phyloP scores from a whole-genome alignment of 176 grass and related monocot genomes.

The Cocos nucifera region DNA sequence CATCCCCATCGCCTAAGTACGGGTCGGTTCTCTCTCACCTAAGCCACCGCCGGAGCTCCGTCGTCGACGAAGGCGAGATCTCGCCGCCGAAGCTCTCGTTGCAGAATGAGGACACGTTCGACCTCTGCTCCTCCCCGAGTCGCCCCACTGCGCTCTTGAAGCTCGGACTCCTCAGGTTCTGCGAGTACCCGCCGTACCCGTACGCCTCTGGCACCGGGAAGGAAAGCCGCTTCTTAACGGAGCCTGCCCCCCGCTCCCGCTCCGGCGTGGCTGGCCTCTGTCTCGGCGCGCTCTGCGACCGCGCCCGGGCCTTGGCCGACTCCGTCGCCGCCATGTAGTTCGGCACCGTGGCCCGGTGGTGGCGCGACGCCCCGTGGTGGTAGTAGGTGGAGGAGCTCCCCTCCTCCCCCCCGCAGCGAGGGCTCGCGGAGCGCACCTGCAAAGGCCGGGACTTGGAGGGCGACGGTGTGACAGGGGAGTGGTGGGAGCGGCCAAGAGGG shows the following conservation, averaged over 20 bases:
- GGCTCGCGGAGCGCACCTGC: conserved; percentile 76
- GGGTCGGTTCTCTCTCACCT: conserved; percentile 23
- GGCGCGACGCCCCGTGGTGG: conserved; percentile 24
- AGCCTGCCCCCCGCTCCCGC: conserved; percentile 16
- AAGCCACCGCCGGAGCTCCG: conserved; percentile 71
- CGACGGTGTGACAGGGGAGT: conserved; percentile 59
- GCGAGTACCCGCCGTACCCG: conserved; percentile 34
- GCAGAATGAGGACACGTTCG: conserved; percentile 72
- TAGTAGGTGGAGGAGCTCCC: conserved; percentile 18
- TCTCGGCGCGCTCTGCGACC: conserved; percentile 75
- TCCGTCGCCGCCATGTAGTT: conserved; percentile 97
- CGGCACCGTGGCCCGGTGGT: conserved; percentile 28
- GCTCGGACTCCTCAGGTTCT: conserved; percentile 74
- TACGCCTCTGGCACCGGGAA: conserved; percentile 50
- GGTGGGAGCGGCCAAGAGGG: conserved; percentile 40
- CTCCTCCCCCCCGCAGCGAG: conserved; percentile 30
- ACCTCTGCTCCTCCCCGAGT: conserved; percentile 64
- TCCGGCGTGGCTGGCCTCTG: conserved; percentile 68
- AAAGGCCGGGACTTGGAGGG: conserved; percentile 54
- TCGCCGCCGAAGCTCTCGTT: conserved; percentile 61
- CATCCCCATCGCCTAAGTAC: no score
- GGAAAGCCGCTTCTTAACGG: conserved; percentile 75
- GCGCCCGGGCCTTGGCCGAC: conserved; percentile 70
- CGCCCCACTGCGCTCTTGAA: conserved; percentile 80
- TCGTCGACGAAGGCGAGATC: conserved; percentile 71